Percentiles rank a stretch among this genome's conserved stretches.
These are phyloP conservation scores for Capsicum chinense DNA, from an alignment of 257 asterid genomes.

Conservation along the genomic window DNA sequence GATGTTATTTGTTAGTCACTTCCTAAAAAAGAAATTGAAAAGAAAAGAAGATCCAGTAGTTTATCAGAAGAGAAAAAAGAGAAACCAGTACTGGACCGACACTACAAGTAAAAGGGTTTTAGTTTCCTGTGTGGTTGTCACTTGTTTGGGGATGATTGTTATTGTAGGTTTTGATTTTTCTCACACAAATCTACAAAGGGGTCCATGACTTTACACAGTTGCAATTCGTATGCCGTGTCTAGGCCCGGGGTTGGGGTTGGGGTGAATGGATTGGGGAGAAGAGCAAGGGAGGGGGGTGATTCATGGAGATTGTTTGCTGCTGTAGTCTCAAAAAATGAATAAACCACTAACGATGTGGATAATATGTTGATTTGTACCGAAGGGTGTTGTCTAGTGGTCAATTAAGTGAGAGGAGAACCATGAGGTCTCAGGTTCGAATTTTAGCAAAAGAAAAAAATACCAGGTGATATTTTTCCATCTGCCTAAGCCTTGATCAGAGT, in stretches of 20 bases:
- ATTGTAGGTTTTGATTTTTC: background rate
- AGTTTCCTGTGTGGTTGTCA: background rate
- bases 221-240: background rate
- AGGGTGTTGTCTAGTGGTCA: background rate
- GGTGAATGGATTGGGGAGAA: background rate
- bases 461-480: background rate
- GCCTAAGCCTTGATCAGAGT: background rate
- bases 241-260: background rate
- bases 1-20: constrained; percentile 14
- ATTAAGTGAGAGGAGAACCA: background rate
- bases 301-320: background rate
- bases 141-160: background rate
- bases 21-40: background rate
- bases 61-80: background rate
- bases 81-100: background rate
- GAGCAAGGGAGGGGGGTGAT: constrained; percentile 7
- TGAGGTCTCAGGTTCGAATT: background rate
- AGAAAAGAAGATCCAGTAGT: background rate
- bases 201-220: background rate
- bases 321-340: background rate
- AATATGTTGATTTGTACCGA: background rate
- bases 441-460: background rate
- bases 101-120: background rate
- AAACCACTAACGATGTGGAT: background rate
- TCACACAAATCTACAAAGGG: background rate